Conservation (phyloP, 306 rosid genomes). For the Dryas octopetala region DNA sequence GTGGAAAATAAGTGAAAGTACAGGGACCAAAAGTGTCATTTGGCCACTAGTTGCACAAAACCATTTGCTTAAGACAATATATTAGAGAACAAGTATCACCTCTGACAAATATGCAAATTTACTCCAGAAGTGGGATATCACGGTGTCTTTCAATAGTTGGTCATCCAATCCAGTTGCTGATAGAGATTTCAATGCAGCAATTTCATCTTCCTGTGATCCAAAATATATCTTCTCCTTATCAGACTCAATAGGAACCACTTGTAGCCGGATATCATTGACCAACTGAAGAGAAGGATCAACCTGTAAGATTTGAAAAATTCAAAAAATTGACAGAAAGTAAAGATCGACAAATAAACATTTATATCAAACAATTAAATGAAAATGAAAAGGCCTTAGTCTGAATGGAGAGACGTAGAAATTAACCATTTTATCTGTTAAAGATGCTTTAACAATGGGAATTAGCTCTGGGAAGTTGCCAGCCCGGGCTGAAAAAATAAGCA, state of each 20-base stretch:
- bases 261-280: slow-evolving; percentile 63
- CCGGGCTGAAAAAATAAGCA: slow-evolving; percentile 82
- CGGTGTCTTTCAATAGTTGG: slow-evolving; percentile 61
- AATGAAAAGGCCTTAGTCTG: slow-evolving; percentile 21
- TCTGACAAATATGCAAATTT: slow-evolving; percentile 68
- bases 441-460: slow-evolving; percentile 65
- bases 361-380: slow-evolving; percentile 14
- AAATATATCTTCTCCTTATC: slow-evolving; percentile 37
- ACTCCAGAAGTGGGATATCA: slow-evolving; percentile 59
- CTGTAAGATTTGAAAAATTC: slow-evolving; percentile 43
- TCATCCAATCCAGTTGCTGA: slow-evolving; percentile 54
- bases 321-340: slow-evolving; percentile 14
- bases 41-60: not conserved
- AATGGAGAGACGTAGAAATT: slow-evolving; percentile 26
- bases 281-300: slow-evolving; percentile 85
- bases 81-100: slow-evolving; percentile 47
- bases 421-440: slow-evolving; percentile 51
- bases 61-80: not conserved
- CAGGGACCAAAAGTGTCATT: too few relatives aligned
- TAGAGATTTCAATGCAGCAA: slow-evolving; percentile 56
- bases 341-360: not conserved
- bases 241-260: slow-evolving; percentile 51
- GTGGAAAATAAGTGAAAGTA: too few relatives aligned
- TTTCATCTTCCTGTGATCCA: slow-evolving; percentile 69
- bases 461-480: slow-evolving; percentile 62